A percentile compares a stretch with the other conserved stretches of the same genome.
These are phyloP conservation scores for Euryodendron excelsum DNA, from an alignment of 148 eudicot genomes.

Conservation along the genomic window DNA sequence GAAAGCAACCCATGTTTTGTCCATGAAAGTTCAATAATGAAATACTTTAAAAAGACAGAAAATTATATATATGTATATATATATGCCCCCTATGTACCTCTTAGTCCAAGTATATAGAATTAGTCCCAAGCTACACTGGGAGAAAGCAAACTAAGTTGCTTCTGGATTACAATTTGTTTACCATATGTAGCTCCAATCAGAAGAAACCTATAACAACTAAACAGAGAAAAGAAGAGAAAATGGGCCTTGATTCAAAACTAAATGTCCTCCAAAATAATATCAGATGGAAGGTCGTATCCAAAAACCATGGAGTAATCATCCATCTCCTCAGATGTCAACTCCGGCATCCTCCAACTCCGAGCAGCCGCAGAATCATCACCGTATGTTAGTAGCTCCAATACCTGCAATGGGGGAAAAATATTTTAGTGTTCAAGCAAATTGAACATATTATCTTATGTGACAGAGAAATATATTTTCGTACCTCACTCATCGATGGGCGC, in stretches of 20 bases:
- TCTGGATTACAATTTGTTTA: too few species aligned
- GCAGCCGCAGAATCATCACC: constrained; percentile 48
- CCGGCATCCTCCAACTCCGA: constrained; percentile 50
- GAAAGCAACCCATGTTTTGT: constrained; percentile 4
- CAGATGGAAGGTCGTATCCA: constrained; percentile 66
- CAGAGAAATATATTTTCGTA: constrained; percentile 3
- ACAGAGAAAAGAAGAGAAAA: background rate
- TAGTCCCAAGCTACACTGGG: background rate
- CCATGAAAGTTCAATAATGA: background rate
- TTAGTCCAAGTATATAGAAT: too few species aligned
- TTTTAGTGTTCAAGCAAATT: background rate
- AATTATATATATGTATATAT: too few species aligned
- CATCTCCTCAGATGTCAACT: constrained; percentile 48
- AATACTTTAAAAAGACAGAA: background rate
- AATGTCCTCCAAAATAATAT: constrained; percentile 47
- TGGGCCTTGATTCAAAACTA: background rate
- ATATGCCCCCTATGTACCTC: too few species aligned
- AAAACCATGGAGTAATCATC: constrained; percentile 82
- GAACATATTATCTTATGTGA: background rate
- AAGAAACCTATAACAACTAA: background rate
- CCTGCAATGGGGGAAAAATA: constrained; percentile 25
- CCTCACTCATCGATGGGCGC: constrained; percentile 93
- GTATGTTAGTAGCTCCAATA: constrained; percentile 49
- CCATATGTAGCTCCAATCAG: background rate
- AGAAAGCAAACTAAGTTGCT: background rate